Evolutionary conservation across 345 rosid species (phyloP), one percentile per base, ranked within the genome.

Genomic region (Eucalyptus sideroxylon): DNA sequence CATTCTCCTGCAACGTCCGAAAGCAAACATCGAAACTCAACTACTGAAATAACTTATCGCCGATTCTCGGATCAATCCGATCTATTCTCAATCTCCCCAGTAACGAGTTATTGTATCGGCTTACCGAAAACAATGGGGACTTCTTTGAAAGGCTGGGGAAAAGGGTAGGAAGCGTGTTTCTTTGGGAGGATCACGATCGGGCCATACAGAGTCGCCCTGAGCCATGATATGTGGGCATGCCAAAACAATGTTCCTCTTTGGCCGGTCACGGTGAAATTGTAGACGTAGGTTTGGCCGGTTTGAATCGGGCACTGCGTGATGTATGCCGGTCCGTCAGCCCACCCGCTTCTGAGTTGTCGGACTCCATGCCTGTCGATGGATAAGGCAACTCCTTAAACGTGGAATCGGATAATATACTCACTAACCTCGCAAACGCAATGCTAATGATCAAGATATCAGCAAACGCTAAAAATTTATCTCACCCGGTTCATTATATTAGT

Each of bases 261-360:
- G 26, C 95, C 95, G 5, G 90, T 92, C 16, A 94, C 62, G 7
- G 92, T 95, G 92, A 93, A 95, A 87, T 94, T 93, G 90, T 94
- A 95, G 3, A 92, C 88, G 27, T 90, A 95, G 4, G 90, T 88
- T 26, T 92, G 94, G 7, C 95, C 94, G 7, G 93, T 92, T 87
- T 92, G 95, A 88, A 95, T 94, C 6, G 95, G 96, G 45, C 95
- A 94, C n/a, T 93, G 95, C 5, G 94, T 91, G 49, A 93, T 16
- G 24, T 95, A 95, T 5, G 95, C 93, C 16, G 94, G 96, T 62
- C 96, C 96, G 40, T 94, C 96, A 9, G 95, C 96, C 95, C 95
- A 94, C 55, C 94, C 94, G 27, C 93, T 95, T 37, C 94, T 91
- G 34, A 94, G 89, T 42, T 95, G 94, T 72, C 95, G 83, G 24